A percentile compares a stretch with the other conserved stretches of the same genome.
phyloP scores from a whole-genome alignment of 169 alveolate species.

The Eimeria brunetti region DNA sequence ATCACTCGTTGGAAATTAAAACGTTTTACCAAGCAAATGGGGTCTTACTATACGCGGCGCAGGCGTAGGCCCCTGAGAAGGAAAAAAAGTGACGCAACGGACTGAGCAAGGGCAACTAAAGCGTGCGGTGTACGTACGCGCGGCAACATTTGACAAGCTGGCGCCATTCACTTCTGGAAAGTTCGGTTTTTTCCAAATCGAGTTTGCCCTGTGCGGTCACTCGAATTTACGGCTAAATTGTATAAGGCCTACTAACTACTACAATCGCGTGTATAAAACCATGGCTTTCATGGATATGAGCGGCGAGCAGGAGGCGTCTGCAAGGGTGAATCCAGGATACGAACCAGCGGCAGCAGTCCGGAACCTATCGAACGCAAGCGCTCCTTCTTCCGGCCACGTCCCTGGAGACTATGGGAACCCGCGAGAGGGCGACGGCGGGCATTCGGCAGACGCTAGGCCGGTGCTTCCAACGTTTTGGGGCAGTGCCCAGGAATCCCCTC shows the following conservation, averaged over 20 bases:
- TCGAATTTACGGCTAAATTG: neutral
- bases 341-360: neutral
- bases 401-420: neutral
- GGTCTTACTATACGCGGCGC: neutral
- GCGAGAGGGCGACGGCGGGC: neutral
- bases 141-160: neutral
- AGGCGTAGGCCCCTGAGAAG: neutral
- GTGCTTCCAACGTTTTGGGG: slow-evolving; percentile 32
- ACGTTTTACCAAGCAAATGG: neutral
- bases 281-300: slow-evolving; percentile 2
- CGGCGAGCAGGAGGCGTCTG: neutral
- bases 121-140: slow-evolving; percentile 25
- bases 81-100: neutral
- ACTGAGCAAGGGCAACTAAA: neutral
- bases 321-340: neutral
- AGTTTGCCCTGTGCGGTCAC: neutral
- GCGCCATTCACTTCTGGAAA: slow-evolving; percentile 4
- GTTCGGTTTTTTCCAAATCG: slow-evolving; percentile 17
- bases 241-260: too few relatives aligned
- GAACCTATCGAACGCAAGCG: neutral
- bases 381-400: neutral
- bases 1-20: neutral
- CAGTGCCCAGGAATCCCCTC: slow-evolving; percentile 8
- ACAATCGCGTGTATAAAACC: neutral
- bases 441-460: neutral